Conservation (phyloP, 2,329 filamentous ascomycete species). For the Colletotrichum godetiae region DNA sequence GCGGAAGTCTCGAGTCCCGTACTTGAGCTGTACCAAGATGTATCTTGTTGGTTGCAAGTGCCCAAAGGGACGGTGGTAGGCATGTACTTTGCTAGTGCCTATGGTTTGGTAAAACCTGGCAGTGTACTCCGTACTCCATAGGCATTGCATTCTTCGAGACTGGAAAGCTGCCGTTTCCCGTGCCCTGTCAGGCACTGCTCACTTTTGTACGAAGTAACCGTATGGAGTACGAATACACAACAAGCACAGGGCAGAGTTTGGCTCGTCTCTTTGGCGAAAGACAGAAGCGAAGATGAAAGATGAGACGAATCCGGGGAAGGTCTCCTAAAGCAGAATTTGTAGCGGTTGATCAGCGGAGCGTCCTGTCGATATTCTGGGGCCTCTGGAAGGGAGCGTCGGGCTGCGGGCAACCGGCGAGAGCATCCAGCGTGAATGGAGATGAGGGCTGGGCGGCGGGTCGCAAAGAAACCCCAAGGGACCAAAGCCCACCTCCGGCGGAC, state of each 20-base stretch:
- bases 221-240: not conserved
- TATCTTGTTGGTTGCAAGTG: not conserved
- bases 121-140: not conserved
- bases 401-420: not conserved
- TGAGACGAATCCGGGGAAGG: slow-evolving; percentile 27
- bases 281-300: not conserved
- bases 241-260: not conserved
- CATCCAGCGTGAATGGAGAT: not conserved
- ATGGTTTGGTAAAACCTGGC: not conserved
- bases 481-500: not conserved
- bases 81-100: not conserved
- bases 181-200: not conserved
- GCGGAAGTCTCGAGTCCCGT: not conserved
- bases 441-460: not conserved
- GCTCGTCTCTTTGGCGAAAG: not conserved
- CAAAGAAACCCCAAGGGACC: slow-evolving; percentile 20
- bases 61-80: not conserved
- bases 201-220: no score
- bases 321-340: slow-evolving; percentile 5
- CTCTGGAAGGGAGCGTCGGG: not conserved
- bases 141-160: not conserved
- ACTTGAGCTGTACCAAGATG: not conserved
- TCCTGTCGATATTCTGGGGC: slow-evolving; percentile 9
- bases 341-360: slow-evolving; percentile 30
- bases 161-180: not conserved